A percentile compares a stretch with the other conserved stretches of the same genome.
phyloP scores from a whole-genome alignment of 495 filamentous ascomycete genomes.

The Talaromyces stipitatus region DNA sequence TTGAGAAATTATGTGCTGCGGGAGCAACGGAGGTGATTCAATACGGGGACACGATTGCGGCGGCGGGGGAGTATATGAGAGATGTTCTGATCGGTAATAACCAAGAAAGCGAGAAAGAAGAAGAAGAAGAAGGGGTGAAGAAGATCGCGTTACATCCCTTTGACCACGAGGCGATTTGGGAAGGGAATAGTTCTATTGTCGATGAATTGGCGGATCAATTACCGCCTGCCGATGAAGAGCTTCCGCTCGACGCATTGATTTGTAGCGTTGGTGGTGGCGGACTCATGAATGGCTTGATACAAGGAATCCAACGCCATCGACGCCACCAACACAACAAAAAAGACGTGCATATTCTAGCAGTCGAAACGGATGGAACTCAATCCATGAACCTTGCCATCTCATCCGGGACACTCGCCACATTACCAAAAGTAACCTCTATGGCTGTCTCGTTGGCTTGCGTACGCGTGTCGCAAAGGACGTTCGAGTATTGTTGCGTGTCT shows the following conservation, averaged over 20 bases:
- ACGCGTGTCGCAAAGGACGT: constrained; percentile 63
- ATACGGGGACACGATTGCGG: constrained; percentile 62
- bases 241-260: constrained; percentile 58
- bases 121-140: constrained; percentile 35
- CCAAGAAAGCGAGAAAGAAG: constrained; percentile 6
- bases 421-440: constrained; percentile 71
- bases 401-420: constrained; percentile 52
- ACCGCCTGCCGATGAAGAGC: constrained; percentile 13
- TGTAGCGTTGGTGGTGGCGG: constrained; percentile 89
- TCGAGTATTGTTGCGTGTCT: constrained; percentile 45
- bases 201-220: constrained; percentile 64
- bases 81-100: constrained; percentile 48
- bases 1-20: constrained; percentile 59
- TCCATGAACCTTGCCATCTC: constrained; percentile 55
- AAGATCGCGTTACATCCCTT: constrained; percentile 80
- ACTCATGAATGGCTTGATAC: constrained; percentile 69
- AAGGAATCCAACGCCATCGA: constrained; percentile 54
- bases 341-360: constrained; percentile 55
- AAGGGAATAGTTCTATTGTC: constrained; percentile 64
- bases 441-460: constrained; percentile 73
- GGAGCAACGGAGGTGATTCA: constrained; percentile 68
- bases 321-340: constrained; percentile 14
- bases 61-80: constrained; percentile 68
- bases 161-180: constrained; percentile 80
- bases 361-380: constrained; percentile 80